phyloP scores from a whole-genome alignment of 257 asterid genomes.

The Leonotis leonurus region DNA sequence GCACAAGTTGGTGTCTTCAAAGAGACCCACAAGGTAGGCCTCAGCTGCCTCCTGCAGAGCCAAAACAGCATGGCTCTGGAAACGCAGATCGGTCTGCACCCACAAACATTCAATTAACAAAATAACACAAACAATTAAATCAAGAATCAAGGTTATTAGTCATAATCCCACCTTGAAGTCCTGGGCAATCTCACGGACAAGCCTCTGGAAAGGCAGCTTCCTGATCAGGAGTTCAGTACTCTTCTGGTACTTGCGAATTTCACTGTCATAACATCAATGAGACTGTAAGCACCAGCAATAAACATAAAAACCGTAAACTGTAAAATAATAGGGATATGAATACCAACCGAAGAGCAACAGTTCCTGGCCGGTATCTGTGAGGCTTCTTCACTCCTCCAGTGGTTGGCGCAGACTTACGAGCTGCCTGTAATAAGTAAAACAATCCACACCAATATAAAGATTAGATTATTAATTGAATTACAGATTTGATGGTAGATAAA shows the following conservation, averaged over 20 bases:
- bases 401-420: slow-evolving; percentile 60
- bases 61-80: slow-evolving; percentile 57
- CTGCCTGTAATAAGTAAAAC: slow-evolving; percentile 25
- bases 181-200: slow-evolving; percentile 61
- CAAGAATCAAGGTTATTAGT: background rate
- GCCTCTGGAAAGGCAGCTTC: slow-evolving; percentile 61
- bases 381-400: slow-evolving; percentile 64
- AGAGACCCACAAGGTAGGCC: slow-evolving; percentile 53
- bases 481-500: background rate
- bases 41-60: slow-evolving; percentile 64
- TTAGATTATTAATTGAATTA: background rate
- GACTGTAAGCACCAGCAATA: background rate
- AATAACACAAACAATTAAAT: background rate
- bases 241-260: slow-evolving; percentile 50
- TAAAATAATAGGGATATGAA: too few relatives aligned
- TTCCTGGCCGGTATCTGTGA: slow-evolving; percentile 57
- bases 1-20: slow-evolving; percentile 57
- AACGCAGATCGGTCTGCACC: slow-evolving; percentile 53
- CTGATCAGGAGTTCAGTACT: slow-evolving; percentile 60
- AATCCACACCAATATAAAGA: background rate
- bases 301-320: too few relatives aligned
- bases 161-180: slow-evolving; percentile 36
- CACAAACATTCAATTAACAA: background rate
- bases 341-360: slow-evolving; percentile 55
- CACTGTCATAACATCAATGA: slow-evolving; percentile 16